Evolutionary conservation across 768 basidiomycete genomes (phyloP), one percentile per base, ranked within the genome.

Genomic region (Coprinopsis marcescibilis): DNA sequence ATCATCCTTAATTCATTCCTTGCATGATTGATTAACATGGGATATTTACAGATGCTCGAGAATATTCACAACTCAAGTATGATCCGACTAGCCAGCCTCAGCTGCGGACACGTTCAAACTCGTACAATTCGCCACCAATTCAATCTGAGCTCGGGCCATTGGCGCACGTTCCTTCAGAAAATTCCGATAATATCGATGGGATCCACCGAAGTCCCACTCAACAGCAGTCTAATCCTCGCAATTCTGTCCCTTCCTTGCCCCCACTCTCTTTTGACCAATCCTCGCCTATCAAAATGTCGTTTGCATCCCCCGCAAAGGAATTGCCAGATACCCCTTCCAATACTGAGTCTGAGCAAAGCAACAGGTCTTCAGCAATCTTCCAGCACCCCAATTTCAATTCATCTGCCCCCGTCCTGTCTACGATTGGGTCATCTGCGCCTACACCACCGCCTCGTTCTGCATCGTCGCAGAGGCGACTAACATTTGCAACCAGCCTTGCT

Each of bases 401-500:
- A 13, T 96, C 93, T 10, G 93, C 92, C 1, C 95, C 96, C 0
- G 83, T 85, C 4, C 68, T 98, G 40, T 82, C 86, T 13, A 75
- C 77, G 34, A 68, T 82, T 44, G 65, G 66, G 26, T 63, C 66
- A 11, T 43, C 75, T 1, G 56, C 80, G 14, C 55, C 83, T 19
- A 75, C 77, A 24, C 68, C 85, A n/a, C 62, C 81, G 3, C 84
- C 85, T 47, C 78, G 92, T 30, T 78, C 85, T 7, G 80, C 84
- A 26, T 73, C 77, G 2, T 76, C 80, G 5, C 61, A 69, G 52
- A 92, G 91, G 62, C 75, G 80, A 49, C 70, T 97, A 43, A 79
- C 85, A 44, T 99, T 97, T 66, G 94, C 94, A 24, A 85, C 78
- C 39, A 95, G 91, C 60, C 67, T 98, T 60, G 89, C 89, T 23